Base-by-base conservation (phyloP, 441 rosid genomes). In the Euphorbia celastroides region DNA sequence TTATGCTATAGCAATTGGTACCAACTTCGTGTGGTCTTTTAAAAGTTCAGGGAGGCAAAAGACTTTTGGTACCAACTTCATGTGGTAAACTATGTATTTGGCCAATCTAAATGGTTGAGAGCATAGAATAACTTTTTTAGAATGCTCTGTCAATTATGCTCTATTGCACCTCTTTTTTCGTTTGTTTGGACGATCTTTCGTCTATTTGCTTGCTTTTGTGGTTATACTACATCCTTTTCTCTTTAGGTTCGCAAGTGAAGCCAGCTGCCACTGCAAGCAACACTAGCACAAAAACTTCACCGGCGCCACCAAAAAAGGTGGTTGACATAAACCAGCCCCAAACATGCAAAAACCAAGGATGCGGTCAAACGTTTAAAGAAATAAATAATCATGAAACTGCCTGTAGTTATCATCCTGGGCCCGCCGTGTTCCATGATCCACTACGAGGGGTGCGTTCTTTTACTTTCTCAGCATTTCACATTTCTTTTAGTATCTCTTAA, bases 371-470 rank as follows among this genome's bases (percentile, higher is more conserved):
- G 14, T 94, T 89, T 75, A 94, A 84, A 77, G 99, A 91, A 77
- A 88, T 75, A 76, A 93, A 92, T 64, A 92, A 94, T 81, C 88
- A 94, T 54, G 97, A 83, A 66, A 60, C 81, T 50, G 92, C 98
- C 2, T 94, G 97, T 70, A 81, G 67, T 81, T 80, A 84, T 73
- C 99, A 92, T 78, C 99, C 99, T 44, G 98, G 99, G 58, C 99
- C 97, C 36, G 80, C 99, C 13, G 79, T 88, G 70, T 94, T 94
- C 78, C 99, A 94, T 64, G 98, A 94, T 57, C 80, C 97, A 67
- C 64, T 77, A 68, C 84, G 79, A 92, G 97, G 96, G 88, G 97
- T 90, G 66, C 10, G 80, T 61, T 2, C 41, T 41, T 22, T 57
- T 62, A 26, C 13, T 44, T 41, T 14, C 30, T 12, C 20, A 51